These are phyloP conservation scores for Aureobasidium sp. DNA, from an alignment of 2,329 filamentous ascomycete species.

Conservation along the genomic window DNA sequence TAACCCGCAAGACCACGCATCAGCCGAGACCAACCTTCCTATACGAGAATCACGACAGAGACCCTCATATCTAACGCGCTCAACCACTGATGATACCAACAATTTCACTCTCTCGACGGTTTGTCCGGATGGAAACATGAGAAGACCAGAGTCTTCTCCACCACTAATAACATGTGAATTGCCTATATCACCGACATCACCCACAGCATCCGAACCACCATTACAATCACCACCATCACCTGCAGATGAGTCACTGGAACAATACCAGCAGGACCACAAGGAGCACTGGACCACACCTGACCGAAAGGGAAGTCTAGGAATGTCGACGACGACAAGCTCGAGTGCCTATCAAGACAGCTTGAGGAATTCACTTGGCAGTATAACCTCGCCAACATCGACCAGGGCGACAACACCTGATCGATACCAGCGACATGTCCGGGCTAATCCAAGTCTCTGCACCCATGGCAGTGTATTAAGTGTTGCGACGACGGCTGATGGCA, in stretches of 20 bases:
- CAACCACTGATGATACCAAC: conserved; percentile 7
- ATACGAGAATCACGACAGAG: neutral
- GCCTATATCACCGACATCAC: neutral
- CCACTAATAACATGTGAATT: neutral
- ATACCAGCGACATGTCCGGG: conserved; percentile 53
- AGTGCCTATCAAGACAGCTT: conserved; percentile 66
- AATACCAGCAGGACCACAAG: neutral
- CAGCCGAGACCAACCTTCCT: neutral
- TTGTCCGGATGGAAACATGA: neutral
- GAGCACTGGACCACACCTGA: conserved; percentile 13
- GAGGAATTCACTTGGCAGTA: conserved; percentile 71
- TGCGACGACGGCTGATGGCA: conserved; percentile 51
- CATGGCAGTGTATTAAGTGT: conserved; percentile 46
- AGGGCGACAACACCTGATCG: conserved; percentile 76
- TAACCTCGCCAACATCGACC: conserved; percentile 74
- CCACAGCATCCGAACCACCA: neutral
- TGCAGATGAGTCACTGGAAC: neutral
- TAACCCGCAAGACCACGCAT: neutral
- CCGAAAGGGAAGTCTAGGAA: conserved; percentile 60
- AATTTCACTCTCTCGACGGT: neutral
- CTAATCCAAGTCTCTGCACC: conserved; percentile 28
- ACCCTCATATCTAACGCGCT: neutral
- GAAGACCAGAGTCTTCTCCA: neutral
- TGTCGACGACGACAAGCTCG: conserved; percentile 68
- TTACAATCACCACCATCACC: neutral